Base-by-base conservation (phyloP, 2,329 filamentous ascomycete genomes). In the Aspergillaceae sp. region DNA sequence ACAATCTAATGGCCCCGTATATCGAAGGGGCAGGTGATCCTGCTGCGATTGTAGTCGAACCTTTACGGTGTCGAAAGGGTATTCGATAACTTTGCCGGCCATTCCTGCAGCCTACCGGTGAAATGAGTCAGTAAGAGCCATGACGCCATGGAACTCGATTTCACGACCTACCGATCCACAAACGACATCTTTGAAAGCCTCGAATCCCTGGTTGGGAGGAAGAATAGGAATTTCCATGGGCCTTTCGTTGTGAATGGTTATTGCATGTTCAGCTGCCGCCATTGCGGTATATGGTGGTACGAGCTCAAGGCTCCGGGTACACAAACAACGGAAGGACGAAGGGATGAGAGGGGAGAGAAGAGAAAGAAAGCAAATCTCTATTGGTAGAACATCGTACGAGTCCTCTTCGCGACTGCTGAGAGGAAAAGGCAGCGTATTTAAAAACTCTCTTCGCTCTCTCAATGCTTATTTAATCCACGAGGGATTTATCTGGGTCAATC, bases 1-100 rank as follows among this genome's bases (percentile, higher is more conserved):
- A 71, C 92, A 97, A 70, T 98, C 92, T 52, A 96, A 60, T 0
- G 92, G 91, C 0, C 92, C 92, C 4, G 73, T 81, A 67, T 96
- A 97, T 49, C 79, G 83, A 19, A 90, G 78, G 10, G 88, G 89
- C 2, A 88, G 75, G 58, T 84, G 80, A 65, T 91, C 85, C 32
- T 89, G 87, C 66, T 97, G 91, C n/a, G 91, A 92, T 66, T 98
- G 92, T 7, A 98, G 79, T 36, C 92, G 86, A 49, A 98, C 92
- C 71, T 98, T 98, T 66, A 98, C 84, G 0, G 92, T 98, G 70
- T 98, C 92, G 70, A 98, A 98, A 27, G 92, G 92, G 65, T 96
- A 98, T 67, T 98, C 92, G 62, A 98, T 91, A 66, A 91, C 87
- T 73, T 97, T 98, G 51, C 91, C 91, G 33, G 87, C 83, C 49